Conservation (phyloP, 1,284 basidiomycete genomes). For the Tilletia horrida region DNA sequence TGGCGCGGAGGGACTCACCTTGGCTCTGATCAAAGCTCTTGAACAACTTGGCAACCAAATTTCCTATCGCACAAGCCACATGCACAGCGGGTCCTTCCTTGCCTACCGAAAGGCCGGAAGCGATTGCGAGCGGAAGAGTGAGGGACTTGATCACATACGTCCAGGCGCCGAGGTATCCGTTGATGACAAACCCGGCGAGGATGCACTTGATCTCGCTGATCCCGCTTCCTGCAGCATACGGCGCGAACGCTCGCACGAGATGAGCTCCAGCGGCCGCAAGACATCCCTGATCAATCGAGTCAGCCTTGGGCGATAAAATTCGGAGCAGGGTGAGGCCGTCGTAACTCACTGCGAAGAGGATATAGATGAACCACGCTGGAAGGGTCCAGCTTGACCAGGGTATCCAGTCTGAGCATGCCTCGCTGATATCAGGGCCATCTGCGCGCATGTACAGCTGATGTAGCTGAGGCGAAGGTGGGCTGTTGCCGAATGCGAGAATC, state of each 20-base stretch:
- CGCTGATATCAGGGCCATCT: constrained; percentile 52
- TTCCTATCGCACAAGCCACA: constrained; percentile 89
- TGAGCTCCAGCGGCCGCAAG: constrained; percentile 62
- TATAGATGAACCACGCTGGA: constrained; percentile 79
- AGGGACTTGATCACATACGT: constrained; percentile 16
- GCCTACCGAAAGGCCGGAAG: constrained; percentile 29
- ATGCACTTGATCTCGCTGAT: constrained; percentile 99
- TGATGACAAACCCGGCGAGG: constrained; percentile 84
- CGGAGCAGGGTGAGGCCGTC: too few relatives aligned
- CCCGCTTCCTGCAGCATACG: constrained; percentile 93
- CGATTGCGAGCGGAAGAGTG: constrained; percentile 19
- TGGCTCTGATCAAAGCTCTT: constrained; percentile 70
- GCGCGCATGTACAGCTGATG: background rate
- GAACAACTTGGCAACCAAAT: constrained; percentile 84
- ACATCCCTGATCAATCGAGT: constrained; percentile 24
- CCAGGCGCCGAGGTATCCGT: constrained; percentile 72
- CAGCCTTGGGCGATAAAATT: too few relatives aligned
- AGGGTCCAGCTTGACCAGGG: constrained; percentile 77
- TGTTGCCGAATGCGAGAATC: constrained; percentile 7
- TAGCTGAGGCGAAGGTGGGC: constrained; percentile 16
- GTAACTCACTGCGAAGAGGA: constrained; percentile 66
- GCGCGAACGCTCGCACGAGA: constrained; percentile 81
- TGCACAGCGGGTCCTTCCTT: constrained; percentile 98
- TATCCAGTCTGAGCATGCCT: constrained; percentile 86
- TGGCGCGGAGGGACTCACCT: constrained; percentile 56